These are phyloP conservation scores for Colletotrichum cuscutae DNA, from an alignment of 2,329 filamentous ascomycete species.

Conservation along the genomic window DNA sequence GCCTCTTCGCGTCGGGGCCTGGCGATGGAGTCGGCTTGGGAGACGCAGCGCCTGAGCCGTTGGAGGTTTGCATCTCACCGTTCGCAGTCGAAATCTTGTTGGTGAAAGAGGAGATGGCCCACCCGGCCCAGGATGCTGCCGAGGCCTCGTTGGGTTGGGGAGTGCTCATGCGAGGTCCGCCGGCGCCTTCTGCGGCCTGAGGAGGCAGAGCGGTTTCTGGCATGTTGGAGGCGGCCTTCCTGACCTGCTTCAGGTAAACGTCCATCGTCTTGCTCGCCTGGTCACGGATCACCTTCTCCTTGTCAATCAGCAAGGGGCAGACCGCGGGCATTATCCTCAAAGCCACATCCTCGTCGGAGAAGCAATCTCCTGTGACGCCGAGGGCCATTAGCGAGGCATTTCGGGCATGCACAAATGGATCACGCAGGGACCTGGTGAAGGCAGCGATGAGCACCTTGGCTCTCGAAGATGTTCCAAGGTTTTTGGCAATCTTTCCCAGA, in stretches of 20 bases:
- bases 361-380: conserved; percentile 85
- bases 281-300: conserved; percentile 93
- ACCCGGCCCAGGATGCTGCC: conserved; percentile 84
- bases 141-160: conserved; percentile 71
- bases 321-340: conserved; percentile 84
- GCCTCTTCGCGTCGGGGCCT: conserved; percentile 48
- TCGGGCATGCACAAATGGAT: conserved; percentile 94
- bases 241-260: conserved; percentile 82
- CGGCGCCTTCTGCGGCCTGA: conserved; percentile 60
- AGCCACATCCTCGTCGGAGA: conserved; percentile 90
- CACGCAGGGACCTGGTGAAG: conserved; percentile 87
- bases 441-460: conserved; percentile 93
- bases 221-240: conserved; percentile 80
- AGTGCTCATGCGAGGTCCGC: conserved; percentile 80
- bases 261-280: conserved; percentile 92
- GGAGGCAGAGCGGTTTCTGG: conserved; percentile 83
- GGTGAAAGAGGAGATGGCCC: conserved; percentile 98
- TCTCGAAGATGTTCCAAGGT: conserved; percentile 80
- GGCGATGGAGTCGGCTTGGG: conserved; percentile 54
- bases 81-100: conserved; percentile 89
- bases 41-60: conserved; percentile 54
- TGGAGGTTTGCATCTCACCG: conserved; percentile 81
- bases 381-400: conserved; percentile 90
- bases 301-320: conserved; percentile 88
- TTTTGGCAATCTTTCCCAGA: conserved; percentile 93